Base-by-base conservation (phyloP, 805 yeast genomes). In the Hyphopichia homilentoma region DNA sequence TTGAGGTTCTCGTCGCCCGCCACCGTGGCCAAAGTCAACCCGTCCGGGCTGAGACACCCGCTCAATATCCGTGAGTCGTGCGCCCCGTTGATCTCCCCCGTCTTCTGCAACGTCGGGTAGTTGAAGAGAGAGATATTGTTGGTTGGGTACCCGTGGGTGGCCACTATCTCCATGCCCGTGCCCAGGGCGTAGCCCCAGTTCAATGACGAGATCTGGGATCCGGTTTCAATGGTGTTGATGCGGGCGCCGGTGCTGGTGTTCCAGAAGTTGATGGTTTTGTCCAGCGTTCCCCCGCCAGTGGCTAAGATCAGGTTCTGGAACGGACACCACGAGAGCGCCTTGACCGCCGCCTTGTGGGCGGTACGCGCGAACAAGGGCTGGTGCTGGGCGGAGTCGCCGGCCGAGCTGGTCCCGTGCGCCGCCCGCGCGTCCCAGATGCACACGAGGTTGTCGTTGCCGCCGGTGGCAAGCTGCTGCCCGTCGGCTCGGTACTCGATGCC, bases 221-320 rank as follows among this genome's bases (percentile, higher is more conserved):
- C 96, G 0, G 97, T 84, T 44, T 88, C 93, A 15, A 90, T 83
- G 7, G 93, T 74, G 44, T 88, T 86, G 21, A 85, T 77, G 39
- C 95, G 67, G 2, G 89, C 77, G 1, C 97, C 98, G 0, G 94
- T 85, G 13, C 85, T 76, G 3, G 96, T 78, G 59, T 93, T 93
- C 97, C 97, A 93, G 60, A 93, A 86, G 59, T 90, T 90, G 38
- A 90, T 84, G 29, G 81, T 75, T 52, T 79, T 82, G 59, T 93
- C 97, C 20, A 84, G 75, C 8, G 95, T 82, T 11, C 98, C 98
- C 32, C 98, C 98, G 5, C 97, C 98, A 3, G 96, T 83, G n/a
- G 97, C 97, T 32, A 90, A 68, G 33, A 89, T 59, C 39, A 84
- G 81, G 19, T 64, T 65, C 46, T 86, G 90, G 54, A 82, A 82